Evolutionary conservation across 345 rosid species (phyloP), one percentile per base, ranked within the genome.

Genomic region (Acer yangbiense): DNA sequence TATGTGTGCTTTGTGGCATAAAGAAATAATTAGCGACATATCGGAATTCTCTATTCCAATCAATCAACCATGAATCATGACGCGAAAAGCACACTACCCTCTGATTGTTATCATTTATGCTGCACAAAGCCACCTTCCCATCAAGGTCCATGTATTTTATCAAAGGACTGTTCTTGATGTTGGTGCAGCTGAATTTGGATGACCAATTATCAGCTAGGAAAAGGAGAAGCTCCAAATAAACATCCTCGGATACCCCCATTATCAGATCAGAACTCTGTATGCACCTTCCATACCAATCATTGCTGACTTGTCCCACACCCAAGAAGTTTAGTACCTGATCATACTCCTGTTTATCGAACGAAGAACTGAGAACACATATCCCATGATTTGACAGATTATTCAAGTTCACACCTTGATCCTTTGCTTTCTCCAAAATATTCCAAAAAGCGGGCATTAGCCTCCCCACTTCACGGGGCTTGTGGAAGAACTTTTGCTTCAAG

Each of bases 351-450:
- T 4, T 50, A 32, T 93, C 94, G 65, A 93, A 91, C 0, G 91
- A 80, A 3, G 85, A 84, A 73, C 79, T 83, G 72, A 91, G 72
- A 67, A 91, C 65, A 60, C 76, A 79, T 7, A 77, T 74, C 6
- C 91, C 93, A 67, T 91, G 90, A 7, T 89, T 89, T 2, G 98
- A 93, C n/a, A 93, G 87, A 71, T 87, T 91, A 5, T 79, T 78
- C 69, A 93, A 73, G 80, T 85, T 85, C 9, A 90, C 81, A 21
- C 89, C 88, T 69, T 81, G 80, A 63, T 69, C 75, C 63, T 77
- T 84, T n/a, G 98, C 89, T 76, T 77, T 84, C 76, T 71, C 73
- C 86, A 93, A 76, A 41, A 91, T 82, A 63, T 81, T 72, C 98
- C 93, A 82, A 64, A 93, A 91, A 18, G 76, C 77, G 21, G 94